These are phyloP conservation scores for Heterobasidion occidentale DNA, from an alignment of 1,284 basidiomycete species.

Conservation along the genomic window DNA sequence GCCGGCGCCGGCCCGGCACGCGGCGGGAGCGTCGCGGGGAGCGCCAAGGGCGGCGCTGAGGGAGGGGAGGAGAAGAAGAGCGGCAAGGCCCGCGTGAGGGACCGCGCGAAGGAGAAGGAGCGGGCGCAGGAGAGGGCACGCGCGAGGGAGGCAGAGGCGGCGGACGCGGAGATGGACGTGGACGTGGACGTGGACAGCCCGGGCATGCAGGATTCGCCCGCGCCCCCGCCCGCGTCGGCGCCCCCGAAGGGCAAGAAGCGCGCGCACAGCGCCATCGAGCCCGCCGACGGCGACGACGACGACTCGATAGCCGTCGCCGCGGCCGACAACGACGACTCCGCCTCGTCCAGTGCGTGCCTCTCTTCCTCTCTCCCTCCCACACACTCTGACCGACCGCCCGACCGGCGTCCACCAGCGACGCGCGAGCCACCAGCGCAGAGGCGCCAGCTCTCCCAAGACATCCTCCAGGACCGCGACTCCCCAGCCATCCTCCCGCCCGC, in stretches of 20 bases:
- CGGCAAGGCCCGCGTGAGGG: slow-evolving; percentile 12
- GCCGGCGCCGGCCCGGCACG: slow-evolving; percentile 9
- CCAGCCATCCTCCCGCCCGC: too few relatives aligned
- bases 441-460: too few relatives aligned
- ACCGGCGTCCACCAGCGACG: too few relatives aligned
- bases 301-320: too few relatives aligned
- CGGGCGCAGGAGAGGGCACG: neutral
- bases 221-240: neutral
- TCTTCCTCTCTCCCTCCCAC: too few relatives aligned
- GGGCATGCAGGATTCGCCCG: neutral
- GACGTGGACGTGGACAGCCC: neutral
- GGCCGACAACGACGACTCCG: too few relatives aligned
- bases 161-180: neutral
- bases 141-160: neutral
- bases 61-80: slow-evolving; percentile 37
- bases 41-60: slow-evolving; percentile 24
- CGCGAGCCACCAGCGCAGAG: too few relatives aligned
- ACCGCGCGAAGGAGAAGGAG: neutral
- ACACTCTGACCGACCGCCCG: too few relatives aligned
- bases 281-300: neutral
- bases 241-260: neutral
- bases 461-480: too few relatives aligned
- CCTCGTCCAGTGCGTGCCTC: too few relatives aligned
- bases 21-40: slow-evolving; percentile 24
- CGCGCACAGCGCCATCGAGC: neutral